Evolutionary conservation across 2,329 filamentous ascomycete species (phyloP), one percentile per base, ranked within the genome.

Genomic region (Microcyclospora pomicola): DNA sequence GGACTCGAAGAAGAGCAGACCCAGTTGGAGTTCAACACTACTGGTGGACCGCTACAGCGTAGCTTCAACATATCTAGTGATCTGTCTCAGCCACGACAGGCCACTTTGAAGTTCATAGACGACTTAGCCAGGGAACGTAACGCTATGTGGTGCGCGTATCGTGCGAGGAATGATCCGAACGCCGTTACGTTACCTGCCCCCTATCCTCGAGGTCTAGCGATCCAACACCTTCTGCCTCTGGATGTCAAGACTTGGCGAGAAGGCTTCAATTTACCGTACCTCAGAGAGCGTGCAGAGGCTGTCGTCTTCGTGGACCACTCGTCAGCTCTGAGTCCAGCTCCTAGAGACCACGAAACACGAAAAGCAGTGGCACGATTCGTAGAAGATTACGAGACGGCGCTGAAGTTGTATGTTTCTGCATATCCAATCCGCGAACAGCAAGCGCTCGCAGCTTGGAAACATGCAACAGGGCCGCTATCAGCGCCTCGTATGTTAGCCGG

Each of bases 31-130:
- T 42, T 45, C 14, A 29, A 44, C 10, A 35, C 31, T 3, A 11
- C 43, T 5, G 40, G 48, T 9, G 34, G 28, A 31, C 40, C 44
- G 6, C 13, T 39, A 24, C 19, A 24, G 5, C 19, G 19, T 24
- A 7, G 28, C 12, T 24, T 34, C 6, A 31, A 27, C n/a, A 16
- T 14, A 6, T 7, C 14, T 2, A 33, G 50, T 0, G 38, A 41
- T 13, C 15, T 47, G 2, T 42, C 39, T 9, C 38, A 43, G 2
- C 34, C 45, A 24, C 19, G 19, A 24, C 19, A 24, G 2, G 48
- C 54, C 1, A 52, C 49, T 0, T 55, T 53, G 34, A 48, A 36
- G 4, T 63, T 64, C 36, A 32, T 62, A 1, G 57, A 64, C 33
- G 45, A 56, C 15, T 45, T 63, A 24, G 59, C 60, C 19, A 45